Percentiles rank a stretch among this genome's conserved stretches.
Conservation (phyloP, 345 rosid species). For the Salix purpurea region DNA sequence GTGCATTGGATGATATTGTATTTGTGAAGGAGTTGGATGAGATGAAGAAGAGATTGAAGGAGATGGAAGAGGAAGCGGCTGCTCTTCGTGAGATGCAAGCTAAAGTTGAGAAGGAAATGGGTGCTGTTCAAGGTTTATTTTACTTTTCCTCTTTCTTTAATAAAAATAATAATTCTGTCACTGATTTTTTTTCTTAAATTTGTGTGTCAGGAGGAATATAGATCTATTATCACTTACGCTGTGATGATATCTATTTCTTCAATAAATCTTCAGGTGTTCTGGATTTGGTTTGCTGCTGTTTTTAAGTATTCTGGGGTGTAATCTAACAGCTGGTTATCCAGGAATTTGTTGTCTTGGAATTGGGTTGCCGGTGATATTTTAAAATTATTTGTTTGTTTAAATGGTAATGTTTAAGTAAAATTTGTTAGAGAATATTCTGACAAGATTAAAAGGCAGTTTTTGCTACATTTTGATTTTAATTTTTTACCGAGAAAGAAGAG, state of each 20-base stretch:
- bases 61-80: conserved; percentile 97
- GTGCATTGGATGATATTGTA: not conserved
- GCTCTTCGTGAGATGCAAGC: conserved; percentile 99
- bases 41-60: conserved; percentile 94
- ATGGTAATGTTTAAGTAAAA: not conserved
- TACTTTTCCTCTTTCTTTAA: not conserved
- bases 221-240: not conserved
- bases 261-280: not conserved
- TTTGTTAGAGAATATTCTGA: not conserved
- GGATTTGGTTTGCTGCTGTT: not conserved
- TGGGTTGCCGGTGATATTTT: not conserved
- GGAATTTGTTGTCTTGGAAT: not conserved
- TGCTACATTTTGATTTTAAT: not conserved
- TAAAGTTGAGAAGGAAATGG: conserved; percentile 97
- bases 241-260: not conserved
- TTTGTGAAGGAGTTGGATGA: conserved; percentile 75
- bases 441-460: not conserved
- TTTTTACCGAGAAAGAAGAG: not conserved
- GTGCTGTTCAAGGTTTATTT: conserved; percentile 69
- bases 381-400: not conserved
- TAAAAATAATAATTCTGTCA: no score
- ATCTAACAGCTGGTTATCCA: not conserved
- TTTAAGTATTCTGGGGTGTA: not conserved
- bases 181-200: no score
- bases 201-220: not conserved